These are phyloP conservation scores for Pichia occidentalis DNA, from an alignment of 805 yeast genomes.

Conservation along the genomic window DNA sequence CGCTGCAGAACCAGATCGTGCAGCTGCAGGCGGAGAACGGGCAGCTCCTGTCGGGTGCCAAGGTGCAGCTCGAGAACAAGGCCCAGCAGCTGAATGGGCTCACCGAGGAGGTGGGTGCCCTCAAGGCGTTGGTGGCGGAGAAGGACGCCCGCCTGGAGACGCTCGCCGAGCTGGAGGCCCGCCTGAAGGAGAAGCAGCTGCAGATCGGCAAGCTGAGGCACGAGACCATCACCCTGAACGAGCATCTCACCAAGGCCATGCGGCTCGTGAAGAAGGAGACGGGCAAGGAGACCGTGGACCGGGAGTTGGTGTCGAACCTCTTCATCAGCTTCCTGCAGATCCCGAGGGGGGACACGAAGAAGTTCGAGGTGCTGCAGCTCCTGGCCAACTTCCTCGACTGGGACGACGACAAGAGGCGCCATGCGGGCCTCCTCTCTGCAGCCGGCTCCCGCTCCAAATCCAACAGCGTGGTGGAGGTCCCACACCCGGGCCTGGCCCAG, in stretches of 20 bases:
- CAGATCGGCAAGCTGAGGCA: conserved; percentile 87
- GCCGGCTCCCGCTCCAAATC: conserved; percentile 21
- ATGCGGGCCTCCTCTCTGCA: conserved; percentile 56
- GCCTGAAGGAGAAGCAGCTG: conserved; percentile 62
- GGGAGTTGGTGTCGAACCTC: conserved; percentile 81
- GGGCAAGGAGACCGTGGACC: conserved; percentile 72
- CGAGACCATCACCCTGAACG: conserved; percentile 89
- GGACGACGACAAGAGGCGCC: conserved; percentile 74
- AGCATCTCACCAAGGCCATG: conserved; percentile 90
- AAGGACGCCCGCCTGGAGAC: conserved; percentile 21
- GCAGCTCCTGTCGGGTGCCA: conserved; percentile 18
- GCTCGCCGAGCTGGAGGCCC: conserved; percentile 40
- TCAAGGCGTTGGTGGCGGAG: conserved; percentile 11
- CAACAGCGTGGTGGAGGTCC: conserved; percentile 29
- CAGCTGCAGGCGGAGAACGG: conserved; percentile 19
- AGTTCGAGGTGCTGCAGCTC: conserved; percentile 84
- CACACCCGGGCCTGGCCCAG: conserved; percentile 11
- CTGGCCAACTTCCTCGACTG: conserved; percentile 79
- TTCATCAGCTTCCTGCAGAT: conserved; percentile 77
- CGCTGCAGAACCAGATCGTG: conserved; percentile 18
- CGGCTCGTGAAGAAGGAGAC: conserved; percentile 75
- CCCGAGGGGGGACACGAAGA: conserved; percentile 90
- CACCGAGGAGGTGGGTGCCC: conserved; percentile 16
- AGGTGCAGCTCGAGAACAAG: conserved; percentile 16
- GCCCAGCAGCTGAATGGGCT: conserved; percentile 18